Evolutionary conservation across 2,329 filamentous ascomycete genomes (phyloP).

Genomic region (Fusarium irregulare): DNA sequence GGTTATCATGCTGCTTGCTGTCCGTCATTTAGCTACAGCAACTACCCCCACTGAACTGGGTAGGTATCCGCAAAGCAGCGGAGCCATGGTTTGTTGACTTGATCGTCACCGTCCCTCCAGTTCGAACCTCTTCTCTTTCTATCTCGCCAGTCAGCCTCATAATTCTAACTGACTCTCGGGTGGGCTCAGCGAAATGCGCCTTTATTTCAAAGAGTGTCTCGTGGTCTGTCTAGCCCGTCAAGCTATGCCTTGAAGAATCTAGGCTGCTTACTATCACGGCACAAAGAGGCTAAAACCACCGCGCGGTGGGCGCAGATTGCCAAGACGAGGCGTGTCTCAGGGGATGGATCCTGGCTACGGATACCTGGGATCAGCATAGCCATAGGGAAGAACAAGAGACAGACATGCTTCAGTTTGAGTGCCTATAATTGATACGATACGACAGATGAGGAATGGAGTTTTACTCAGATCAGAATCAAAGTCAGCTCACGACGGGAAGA

Average conservation of each 20-base stretch:
- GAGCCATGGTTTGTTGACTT: slow-evolving; percentile 10
- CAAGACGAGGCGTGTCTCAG: slow-evolving; percentile 45
- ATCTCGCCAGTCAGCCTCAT: slow-evolving; percentile 35
- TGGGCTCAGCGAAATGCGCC: slow-evolving; percentile 31
- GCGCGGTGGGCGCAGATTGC: slow-evolving; percentile 32
- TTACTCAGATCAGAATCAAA: not conserved
- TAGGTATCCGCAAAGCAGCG: slow-evolving; percentile 8
- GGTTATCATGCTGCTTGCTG: slow-evolving; percentile 28
- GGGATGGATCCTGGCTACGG: slow-evolving; percentile 38
- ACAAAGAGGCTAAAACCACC: slow-evolving; percentile 34
- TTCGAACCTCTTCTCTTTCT: slow-evolving; percentile 7
- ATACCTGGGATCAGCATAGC: slow-evolving; percentile 33
- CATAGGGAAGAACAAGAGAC: slow-evolving; percentile 8
- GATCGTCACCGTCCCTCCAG: slow-evolving; percentile 17
- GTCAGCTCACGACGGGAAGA: slow-evolving; percentile 13
- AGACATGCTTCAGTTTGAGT: slow-evolving; percentile 8
- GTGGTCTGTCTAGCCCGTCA: slow-evolving; percentile 31
- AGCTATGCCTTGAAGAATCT: slow-evolving; percentile 31
- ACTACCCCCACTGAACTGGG: slow-evolving; percentile 20
- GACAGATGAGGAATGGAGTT: slow-evolving; percentile 43
- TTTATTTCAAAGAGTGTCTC: slow-evolving; percentile 40
- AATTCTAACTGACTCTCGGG: not conserved
- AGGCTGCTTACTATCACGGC: slow-evolving; percentile 19
- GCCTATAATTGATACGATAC: slow-evolving; percentile 6
- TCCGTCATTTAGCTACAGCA: slow-evolving; percentile 6